Evolutionary conservation across 2,329 filamentous ascomycete genomes (phyloP).

Genomic region (Talaromyces marneffei): DNA sequence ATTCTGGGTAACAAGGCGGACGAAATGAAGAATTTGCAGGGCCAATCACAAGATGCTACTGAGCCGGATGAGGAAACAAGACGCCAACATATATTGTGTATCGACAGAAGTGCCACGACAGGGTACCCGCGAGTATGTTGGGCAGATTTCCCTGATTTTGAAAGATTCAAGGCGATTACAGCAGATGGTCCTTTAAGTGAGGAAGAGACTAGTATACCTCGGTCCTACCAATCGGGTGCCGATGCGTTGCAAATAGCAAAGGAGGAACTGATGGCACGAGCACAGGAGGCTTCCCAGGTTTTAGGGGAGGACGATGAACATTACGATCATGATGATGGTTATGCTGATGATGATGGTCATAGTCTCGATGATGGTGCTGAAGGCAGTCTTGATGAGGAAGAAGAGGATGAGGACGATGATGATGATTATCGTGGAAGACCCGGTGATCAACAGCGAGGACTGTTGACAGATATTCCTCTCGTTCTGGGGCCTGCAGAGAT

Average conservation of each 20-base stretch:
- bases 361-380: slow-evolving; percentile 38
- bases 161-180: slow-evolving; percentile 35
- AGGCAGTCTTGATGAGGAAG: slow-evolving; percentile 39
- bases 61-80: slow-evolving; percentile 33
- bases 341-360: slow-evolving; percentile 38
- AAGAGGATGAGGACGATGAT: slow-evolving; percentile 50
- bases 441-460: slow-evolving; percentile 58
- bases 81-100: slow-evolving; percentile 38
- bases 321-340: slow-evolving; percentile 37
- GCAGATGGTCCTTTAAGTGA: slow-evolving; percentile 37
- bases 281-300: slow-evolving; percentile 42
- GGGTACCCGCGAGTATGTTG: slow-evolving; percentile 38
- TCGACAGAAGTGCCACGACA: slow-evolving; percentile 36
- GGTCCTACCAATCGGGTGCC: slow-evolving; percentile 44
- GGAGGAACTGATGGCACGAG: slow-evolving; percentile 45
- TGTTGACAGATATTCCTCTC: slow-evolving; percentile 89
- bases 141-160: slow-evolving; percentile 41
- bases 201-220: slow-evolving; percentile 43
- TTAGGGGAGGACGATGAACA: slow-evolving; percentile 36
- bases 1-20: slow-evolving; percentile 42
- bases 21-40: slow-evolving; percentile 40
- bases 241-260: slow-evolving; percentile 48
- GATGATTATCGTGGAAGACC: slow-evolving; percentile 48
- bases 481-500: slow-evolving; percentile 93
- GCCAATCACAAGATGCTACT: slow-evolving; percentile 32